Base-by-base conservation (phyloP, 192 early-diverging fungal species). In the Gonapodya sp. region DNA sequence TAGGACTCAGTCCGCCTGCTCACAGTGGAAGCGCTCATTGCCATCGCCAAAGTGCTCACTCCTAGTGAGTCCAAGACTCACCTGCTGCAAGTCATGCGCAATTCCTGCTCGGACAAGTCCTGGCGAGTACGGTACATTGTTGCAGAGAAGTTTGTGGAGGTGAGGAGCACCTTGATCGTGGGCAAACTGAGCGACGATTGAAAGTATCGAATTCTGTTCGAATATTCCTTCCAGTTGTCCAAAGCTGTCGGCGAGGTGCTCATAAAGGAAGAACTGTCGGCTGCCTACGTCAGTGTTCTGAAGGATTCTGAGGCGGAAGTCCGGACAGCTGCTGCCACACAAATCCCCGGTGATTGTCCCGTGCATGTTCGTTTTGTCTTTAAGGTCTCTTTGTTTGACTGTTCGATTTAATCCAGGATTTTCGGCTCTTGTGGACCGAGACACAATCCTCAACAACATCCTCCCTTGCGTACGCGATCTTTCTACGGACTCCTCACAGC, bases 61-160 rank as follows among this genome's bases (percentile, higher is more conserved):
- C 86, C 89, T 8, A 94, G 95, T 36, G 94, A 95, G 84, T 91
- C 86, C 84, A 95, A 93, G 85, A 86, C 87, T 64, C 88, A 95
- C 81, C 73, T 92, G 30, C 85, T 96, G 74, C 89, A 89, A 79
- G 88, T 89, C 46, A 89, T 99, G 77, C 92, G 92, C 73, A 84
- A 81, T 64, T 88, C 98, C 89, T 94, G 93, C 77, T 85, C 89
- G 33, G 98, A 99, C 86, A 97, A 95, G 84, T 96, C 95, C 78
- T 99, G 98, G 98, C 92, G 98, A 81, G 97, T 99, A 73, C 88
- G 97, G 79, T 99, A 98, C 85, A 98, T 98, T 96, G 94, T 97
- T 87, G 98, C 98, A 0, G 95, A 96, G 82, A 98, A 98, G 87
- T 98, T 96, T 92, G 94, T 97, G 75, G 91, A 93, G 83, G 93